phyloP scores from a whole-genome alignment of 371 early-diverging fungal genomes.

The Mortierella sp. region DNA sequence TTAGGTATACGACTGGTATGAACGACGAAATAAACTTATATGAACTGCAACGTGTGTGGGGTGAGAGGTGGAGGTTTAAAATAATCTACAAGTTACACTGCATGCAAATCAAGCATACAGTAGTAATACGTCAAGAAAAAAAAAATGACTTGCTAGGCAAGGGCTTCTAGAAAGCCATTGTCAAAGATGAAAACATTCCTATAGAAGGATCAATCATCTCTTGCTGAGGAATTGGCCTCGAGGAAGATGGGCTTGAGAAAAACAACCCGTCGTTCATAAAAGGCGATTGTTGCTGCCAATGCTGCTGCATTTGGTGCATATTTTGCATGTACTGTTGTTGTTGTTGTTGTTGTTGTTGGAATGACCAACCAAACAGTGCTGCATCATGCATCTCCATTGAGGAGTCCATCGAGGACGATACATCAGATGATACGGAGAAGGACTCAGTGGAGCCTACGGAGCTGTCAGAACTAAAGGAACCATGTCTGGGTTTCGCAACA shows the following conservation, averaged over 20 bases:
- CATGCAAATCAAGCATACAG: too few relatives aligned
- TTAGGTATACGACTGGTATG: too few relatives aligned
- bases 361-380: slow-evolving; percentile 4
- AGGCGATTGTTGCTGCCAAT: background rate
- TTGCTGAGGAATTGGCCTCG: background rate
- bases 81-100: too few relatives aligned
- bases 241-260: background rate
- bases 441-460: background rate
- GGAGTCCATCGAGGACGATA: background rate
- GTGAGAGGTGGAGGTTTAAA: too few relatives aligned
- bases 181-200: slow-evolving; percentile 4
- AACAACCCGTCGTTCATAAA: background rate
- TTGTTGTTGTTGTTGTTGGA: slow-evolving; percentile 12
- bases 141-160: background rate
- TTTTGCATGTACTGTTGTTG: slow-evolving; percentile 6
- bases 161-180: background rate
- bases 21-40: too few relatives aligned
- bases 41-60: too few relatives aligned
- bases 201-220: background rate
- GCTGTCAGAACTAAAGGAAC: slow-evolving; percentile 12
- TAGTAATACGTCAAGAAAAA: background rate
- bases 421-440: background rate
- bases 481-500: slow-evolving; percentile 4
- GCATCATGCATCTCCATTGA: slow-evolving; percentile 8
- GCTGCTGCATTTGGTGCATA: slow-evolving; percentile 11